A percentile compares a stretch with the other conserved stretches of the same genome.
phyloP scores from a whole-genome alignment of 78 protist species.

The Pigoraptor vietnamica region DNA sequence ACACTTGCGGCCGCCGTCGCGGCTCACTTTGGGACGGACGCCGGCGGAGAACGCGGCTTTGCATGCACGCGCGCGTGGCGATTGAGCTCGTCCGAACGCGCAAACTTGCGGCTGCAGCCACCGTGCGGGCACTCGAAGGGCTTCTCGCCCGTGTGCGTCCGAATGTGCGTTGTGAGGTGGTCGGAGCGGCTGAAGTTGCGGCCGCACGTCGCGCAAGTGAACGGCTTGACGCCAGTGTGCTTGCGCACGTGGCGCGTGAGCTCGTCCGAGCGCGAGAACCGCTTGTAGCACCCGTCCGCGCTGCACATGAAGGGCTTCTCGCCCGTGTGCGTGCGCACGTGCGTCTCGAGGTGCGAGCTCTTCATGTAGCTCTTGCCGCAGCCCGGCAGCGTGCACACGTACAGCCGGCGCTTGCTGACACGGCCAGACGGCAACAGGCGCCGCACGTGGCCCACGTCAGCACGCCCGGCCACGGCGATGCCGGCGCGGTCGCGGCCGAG shows the following conservation, averaged over 20 bases:
- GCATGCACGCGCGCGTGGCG: conserved; percentile 13
- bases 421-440: background rate
- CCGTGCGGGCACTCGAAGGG: background rate
- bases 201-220: background rate
- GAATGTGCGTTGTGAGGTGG: background rate
- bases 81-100: conserved; percentile 8
- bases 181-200: background rate
- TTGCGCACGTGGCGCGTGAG: background rate
- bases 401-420: background rate
- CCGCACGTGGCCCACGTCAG: background rate
- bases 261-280: conserved; percentile 5
- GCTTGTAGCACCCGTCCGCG: background rate
- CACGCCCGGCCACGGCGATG: too few species aligned
- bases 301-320: background rate
- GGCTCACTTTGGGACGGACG: background rate
- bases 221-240: conserved; percentile 4
- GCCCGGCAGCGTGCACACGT: background rate
- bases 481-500: too few species aligned
- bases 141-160: conserved; percentile 7
- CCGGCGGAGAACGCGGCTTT: background rate
- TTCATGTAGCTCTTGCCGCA: background rate
- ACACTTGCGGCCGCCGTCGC: too few species aligned
- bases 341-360: background rate
- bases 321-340: background rate
- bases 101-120: background rate